Conservation (phyloP, 2,329 filamentous ascomycete species). For the Pleoardoris graminearum region DNA sequence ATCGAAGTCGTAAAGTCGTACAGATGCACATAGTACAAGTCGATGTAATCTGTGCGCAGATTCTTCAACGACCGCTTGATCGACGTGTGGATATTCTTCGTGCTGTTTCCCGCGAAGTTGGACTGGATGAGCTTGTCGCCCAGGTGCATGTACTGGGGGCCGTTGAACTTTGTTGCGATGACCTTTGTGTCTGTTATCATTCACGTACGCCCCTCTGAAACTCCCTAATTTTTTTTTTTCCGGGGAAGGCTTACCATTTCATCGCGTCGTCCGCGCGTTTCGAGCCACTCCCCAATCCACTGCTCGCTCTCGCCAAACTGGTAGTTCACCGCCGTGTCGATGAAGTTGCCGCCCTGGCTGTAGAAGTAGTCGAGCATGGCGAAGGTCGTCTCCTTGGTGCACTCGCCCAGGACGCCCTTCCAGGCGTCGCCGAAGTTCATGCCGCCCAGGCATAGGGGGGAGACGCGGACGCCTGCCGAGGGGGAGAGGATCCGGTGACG, state of each 20-base stretch:
- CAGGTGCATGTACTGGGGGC: conserved; percentile 37
- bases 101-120: conserved; percentile 28
- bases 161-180: conserved; percentile 48
- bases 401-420: conserved; percentile 63
- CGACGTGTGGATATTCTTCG: conserved; percentile 29
- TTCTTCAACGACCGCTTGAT: conserved; percentile 24
- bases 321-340: conserved; percentile 62
- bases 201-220: no score
- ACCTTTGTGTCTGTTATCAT: no score
- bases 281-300: conserved; percentile 53
- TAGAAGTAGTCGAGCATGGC: conserved; percentile 69
- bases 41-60: conserved; percentile 66
- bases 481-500: conserved; percentile 69
- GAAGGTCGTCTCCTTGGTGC: conserved; percentile 67
- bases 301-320: conserved; percentile 48
- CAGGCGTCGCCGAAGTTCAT: conserved; percentile 67
- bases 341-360: conserved; percentile 71
- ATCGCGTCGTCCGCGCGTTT: conserved; percentile 42
- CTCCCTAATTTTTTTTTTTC: no score
- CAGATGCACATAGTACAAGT: conserved; percentile 51
- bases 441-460: conserved; percentile 57
- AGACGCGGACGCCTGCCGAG: conserved; percentile 61
- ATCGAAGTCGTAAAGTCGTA: conserved; percentile 51
- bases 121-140: conserved; percentile 21
- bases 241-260: no score